Conservation (phyloP, 129 eudicot species). For the Solidago caesia region DNA sequence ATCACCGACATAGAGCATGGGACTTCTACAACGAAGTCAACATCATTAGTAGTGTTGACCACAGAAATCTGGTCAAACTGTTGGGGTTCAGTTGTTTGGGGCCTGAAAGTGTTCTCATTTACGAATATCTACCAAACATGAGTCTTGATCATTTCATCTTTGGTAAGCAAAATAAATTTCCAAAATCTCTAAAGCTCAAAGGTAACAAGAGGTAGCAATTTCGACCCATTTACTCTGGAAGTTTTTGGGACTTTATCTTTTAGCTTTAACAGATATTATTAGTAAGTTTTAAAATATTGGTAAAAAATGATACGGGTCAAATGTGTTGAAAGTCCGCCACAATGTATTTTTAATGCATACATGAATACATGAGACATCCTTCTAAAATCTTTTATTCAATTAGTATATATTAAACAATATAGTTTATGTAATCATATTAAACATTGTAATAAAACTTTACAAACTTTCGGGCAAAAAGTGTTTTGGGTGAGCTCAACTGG, state of each 20-base stretch:
- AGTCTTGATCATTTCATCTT: slow-evolving; percentile 76
- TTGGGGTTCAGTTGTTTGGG: slow-evolving; percentile 77
- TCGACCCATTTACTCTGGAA: not conserved
- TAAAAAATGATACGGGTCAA: too few species aligned
- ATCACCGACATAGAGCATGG: slow-evolving; percentile 74
- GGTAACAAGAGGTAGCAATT: not conserved
- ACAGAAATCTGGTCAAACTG: slow-evolving; percentile 69
- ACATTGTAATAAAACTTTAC: not conserved
- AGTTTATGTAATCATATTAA: not conserved
- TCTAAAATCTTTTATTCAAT: too few species aligned
- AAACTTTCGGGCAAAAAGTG: too few species aligned
- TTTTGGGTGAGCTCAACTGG: not conserved
- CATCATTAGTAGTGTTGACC: slow-evolving; percentile 73
- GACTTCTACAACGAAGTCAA: slow-evolving; percentile 81
- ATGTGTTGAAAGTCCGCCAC: too few species aligned
- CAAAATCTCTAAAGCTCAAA: slow-evolving; percentile 1
- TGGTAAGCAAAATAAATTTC: slow-evolving; percentile 34
- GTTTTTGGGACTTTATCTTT: too few species aligned
- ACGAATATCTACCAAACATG: slow-evolving; percentile 63
- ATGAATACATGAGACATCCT: too few species aligned
- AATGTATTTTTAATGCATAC: too few species aligned
- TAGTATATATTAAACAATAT: too few species aligned
- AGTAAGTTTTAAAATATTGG: too few species aligned
- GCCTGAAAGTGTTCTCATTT: slow-evolving; percentile 69
- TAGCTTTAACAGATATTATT: too few species aligned